Base-by-base conservation (phyloP, 805 yeast genomes). In the Pichia eremophila region DNA sequence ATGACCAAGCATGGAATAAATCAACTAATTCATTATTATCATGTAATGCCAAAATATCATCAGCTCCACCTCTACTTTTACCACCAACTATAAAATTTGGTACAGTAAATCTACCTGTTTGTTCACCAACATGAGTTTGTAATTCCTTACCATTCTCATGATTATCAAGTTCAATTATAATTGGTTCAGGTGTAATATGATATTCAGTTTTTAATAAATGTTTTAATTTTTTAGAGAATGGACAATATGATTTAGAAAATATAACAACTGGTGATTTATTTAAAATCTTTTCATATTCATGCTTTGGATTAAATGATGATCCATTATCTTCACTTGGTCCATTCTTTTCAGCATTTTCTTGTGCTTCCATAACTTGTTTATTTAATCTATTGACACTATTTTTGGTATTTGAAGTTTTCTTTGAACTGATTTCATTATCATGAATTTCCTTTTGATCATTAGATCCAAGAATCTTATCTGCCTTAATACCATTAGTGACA, bases 61-160 rank as follows among this genome's bases (percentile, higher is more conserved):
- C 96, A 39, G 79, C 78, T 3, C 99, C 99, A 38, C 99, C 99
- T 54, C 85, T 74, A 43, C 91, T 81, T 27, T 74, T 63, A 9
- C 85, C 83, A 47, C 81, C 83, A 46, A 91, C 76, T 46, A 87
- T 71, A 19, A 93, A 76, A 61, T 93, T 93, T 27, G 99, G 99
- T 14, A 93, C 99, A 0, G 98, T 91, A 29, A 67, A 67, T 56
- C 96, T 79, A 8, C 93, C 95, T 5, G 95, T 79, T 48, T 74
- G 64, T 44, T 73, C 69, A 17, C 73, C 83, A 45, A 93, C 72
- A 63, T 83, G 83, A 17, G 70, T 76, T 65, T 90, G 97, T 51
- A 93, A 72, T 51, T 76, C 83, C 3, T 68, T 63, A 2, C 97
- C 97, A 61, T 87, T 74, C 44, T 74, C 71, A 62, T 88, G 95